Evolutionary conservation across 176 grass and related monocot species (phyloP).

Genomic region (Carex myosuroides): DNA sequence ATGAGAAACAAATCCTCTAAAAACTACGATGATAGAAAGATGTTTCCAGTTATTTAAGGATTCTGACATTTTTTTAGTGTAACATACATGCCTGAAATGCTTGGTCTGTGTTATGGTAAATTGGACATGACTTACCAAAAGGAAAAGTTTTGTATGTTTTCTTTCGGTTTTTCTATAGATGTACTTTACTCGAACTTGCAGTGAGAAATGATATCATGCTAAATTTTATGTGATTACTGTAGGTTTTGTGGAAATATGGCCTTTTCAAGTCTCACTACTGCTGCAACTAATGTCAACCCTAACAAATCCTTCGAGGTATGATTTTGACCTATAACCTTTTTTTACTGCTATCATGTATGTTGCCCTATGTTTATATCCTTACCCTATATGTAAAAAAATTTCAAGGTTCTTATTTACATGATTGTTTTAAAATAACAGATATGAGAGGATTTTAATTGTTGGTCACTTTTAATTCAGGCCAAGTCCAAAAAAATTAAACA

Average conservation of each 20-base stretch:
- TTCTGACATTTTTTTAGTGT: too few species aligned
- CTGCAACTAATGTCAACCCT: conserved; percentile 15
- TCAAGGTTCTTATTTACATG: not conserved
- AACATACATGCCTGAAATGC: not conserved
- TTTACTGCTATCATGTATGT: not conserved
- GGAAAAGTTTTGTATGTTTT: not conserved
- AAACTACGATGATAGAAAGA: too few species aligned
- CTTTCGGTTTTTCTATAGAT: not conserved
- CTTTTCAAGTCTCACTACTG: not conserved
- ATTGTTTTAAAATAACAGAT: not conserved
- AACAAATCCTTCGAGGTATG: conserved; percentile 20
- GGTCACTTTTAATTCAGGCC: not conserved
- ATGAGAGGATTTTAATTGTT: not conserved
- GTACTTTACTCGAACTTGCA: not conserved
- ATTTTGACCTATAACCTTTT: not conserved
- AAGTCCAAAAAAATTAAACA: not conserved
- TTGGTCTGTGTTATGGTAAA: not conserved
- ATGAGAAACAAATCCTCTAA: too few species aligned
- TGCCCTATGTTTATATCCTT: not conserved
- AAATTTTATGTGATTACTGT: not conserved
- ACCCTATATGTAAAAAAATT: not conserved
- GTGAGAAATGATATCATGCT: not conserved
- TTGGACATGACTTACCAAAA: not conserved
- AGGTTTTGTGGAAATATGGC: not conserved
- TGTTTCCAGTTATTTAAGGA: too few species aligned